These are phyloP conservation scores for Bipolaris bicolor DNA, from an alignment of 2,329 filamentous ascomycete species.

Conservation along the genomic window DNA sequence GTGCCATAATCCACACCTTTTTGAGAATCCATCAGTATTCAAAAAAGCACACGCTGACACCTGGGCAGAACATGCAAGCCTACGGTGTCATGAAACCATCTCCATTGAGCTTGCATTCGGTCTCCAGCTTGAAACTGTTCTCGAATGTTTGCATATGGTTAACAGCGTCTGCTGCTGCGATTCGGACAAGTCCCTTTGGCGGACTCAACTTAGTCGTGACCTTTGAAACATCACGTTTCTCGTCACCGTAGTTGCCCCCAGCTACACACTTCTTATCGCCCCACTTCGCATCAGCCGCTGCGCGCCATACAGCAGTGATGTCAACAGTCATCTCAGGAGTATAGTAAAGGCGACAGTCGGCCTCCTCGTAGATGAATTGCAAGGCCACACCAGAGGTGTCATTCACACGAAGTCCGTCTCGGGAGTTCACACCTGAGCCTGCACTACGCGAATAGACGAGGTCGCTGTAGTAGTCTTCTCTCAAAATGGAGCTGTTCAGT, in stretches of 20 bases:
- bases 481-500: constrained; percentile 36
- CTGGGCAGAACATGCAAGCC: not conserved
- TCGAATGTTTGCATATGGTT: constrained; percentile 35
- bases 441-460: constrained; percentile 33
- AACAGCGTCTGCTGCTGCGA: constrained; percentile 24
- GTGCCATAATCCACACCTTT: not conserved
- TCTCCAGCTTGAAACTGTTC: constrained; percentile 38
- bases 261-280: constrained; percentile 41
- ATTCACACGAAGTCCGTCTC: constrained; percentile 43
- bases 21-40: not conserved
- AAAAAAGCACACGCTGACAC: not conserved
- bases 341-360: constrained; percentile 50
- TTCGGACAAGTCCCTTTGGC: constrained; percentile 17
- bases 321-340: constrained; percentile 52
- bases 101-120: constrained; percentile 33
- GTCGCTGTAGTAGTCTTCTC: constrained; percentile 33
- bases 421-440: constrained; percentile 41
- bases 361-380: constrained; percentile 50
- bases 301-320: constrained; percentile 47
- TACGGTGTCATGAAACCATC: constrained; percentile 48
- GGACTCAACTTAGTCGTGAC: constrained; percentile 35
- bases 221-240: constrained; percentile 27
- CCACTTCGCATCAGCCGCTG: constrained; percentile 49
- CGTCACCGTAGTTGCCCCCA: constrained; percentile 23
- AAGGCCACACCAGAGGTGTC: constrained; percentile 43